Evolutionary conservation across 2,329 filamentous ascomycete species (phyloP), one percentile per base, ranked within the genome.

Genomic region (Alternaria solani): DNA sequence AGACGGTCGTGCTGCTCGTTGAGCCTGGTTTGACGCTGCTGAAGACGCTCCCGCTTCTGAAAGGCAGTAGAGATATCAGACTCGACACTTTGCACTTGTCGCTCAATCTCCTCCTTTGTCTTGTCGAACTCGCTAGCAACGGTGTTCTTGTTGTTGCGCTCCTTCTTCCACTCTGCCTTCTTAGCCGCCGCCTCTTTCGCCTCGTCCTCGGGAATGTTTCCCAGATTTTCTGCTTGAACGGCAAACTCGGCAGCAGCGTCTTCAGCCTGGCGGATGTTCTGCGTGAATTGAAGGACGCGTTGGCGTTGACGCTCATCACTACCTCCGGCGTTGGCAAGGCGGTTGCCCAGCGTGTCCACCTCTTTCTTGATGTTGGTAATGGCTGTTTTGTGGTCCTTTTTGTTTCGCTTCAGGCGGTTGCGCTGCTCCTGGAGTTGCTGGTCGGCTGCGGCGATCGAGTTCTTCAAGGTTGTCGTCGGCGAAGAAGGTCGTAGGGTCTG

Each of bases 261-360:
- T 67, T 89, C 87, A 5, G 87, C 87, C 75, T 89, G 90, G 58
- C 88, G 87, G 78, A 91, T 90, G 75, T 91, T 90, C 57, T 90
- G 90, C 57, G 86, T 88, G 73, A 92, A 89, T 76, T 94, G 91
- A 63, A 89, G 86, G 46, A 91, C 87, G 76, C 92, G 91, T 74
- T 92, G 89, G 66, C 87, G 86, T 69, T 90, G 86, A 74, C 91
- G 90, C 72, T 94, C 91, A 76, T 94, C 91, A 67, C 88, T 89
- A 60, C 89, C 89, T 63, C 90, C 90, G 36, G 89, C 80, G 51
- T 80, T 89, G 57, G 88, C 84, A 46, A 92, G 86, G 65, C 89
- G 88, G 60, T 84, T 84, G 61, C 86, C 86, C 38, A 91, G 83
- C 51, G 85, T 86, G 70, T 93, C 91, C 63, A 92, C 90, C 69